Base-by-base conservation (phyloP, 345 rosid genomes). In the Linum lewisii region DNA sequence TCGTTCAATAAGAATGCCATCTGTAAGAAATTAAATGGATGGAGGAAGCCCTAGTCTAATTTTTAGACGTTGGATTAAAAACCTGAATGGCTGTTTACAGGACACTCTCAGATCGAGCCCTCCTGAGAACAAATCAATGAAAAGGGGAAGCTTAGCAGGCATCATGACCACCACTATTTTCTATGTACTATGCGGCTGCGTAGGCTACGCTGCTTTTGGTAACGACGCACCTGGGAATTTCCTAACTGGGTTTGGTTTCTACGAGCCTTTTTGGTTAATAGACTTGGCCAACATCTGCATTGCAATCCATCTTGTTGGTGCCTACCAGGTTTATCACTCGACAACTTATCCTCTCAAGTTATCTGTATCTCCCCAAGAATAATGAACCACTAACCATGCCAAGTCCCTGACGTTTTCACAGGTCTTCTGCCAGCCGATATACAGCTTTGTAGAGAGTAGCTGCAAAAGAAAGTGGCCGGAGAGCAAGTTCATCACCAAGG, bases 201-300 rank as follows among this genome's bases (percentile, higher is more conserved):
- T 86, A 3, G 98, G 98, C 9, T 92, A 92, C 32, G 90, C 93
- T 2, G 97, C 97, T 0, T 90, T 90, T 21, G 98, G 96, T 1
- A 91, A 86, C 53, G 38, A 69, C 3, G 95, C 98, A 0, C 95
- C 96, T 0, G 98, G 96, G 58, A 88, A 88, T 72, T 84, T 91
- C 73, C 83, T 91, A 49, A 87, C 97, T 0, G 98, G 90, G 4
- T 88, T 88, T 15, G 98, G 93, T 9, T 92, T 88, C 75, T 84
- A 75, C 37, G 93, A 88, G 29, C 98, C 98, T 7, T 92, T 69
- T 53, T 86, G 93, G 98, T 75, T 92, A 24, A 36, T 88, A 2
- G 98, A 92, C 70, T 29, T 92, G 0, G 98, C 96, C 26, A 92
- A 92, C 51, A 69, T 83, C 45, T 88, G 90, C 82, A 85, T 92